Percentiles rank a stretch among this genome's conserved stretches.
These are phyloP conservation scores for Carpinus viminea DNA, from an alignment of 306 rosid species.

Conservation along the genomic window DNA sequence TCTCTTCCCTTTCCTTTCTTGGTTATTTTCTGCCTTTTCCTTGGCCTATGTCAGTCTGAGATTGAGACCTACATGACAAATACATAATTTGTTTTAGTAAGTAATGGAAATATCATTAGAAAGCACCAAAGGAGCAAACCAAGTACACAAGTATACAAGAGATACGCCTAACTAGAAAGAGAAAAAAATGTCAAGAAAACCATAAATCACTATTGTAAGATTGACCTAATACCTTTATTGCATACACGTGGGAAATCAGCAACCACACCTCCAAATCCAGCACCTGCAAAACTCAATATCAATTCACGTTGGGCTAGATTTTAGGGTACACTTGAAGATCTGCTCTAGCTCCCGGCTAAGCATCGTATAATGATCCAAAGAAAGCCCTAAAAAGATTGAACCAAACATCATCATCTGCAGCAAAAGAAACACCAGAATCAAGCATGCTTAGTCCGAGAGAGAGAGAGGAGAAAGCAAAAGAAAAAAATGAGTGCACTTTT, in stretches of 20 bases:
- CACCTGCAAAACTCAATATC: constrained; percentile 73
- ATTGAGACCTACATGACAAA: constrained; percentile 49
- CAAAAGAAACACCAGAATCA: constrained; percentile 6
- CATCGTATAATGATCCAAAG: constrained; percentile 83
- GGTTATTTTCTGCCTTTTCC: constrained; percentile 59
- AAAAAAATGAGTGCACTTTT: neutral
- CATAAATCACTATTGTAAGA: neutral
- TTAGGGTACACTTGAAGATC: constrained; percentile 85
- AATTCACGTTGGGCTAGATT: constrained; percentile 69
- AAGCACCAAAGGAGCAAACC: no score
- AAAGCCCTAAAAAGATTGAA: constrained; percentile 57
- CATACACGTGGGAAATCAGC: constrained; percentile 93
- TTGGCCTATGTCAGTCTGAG: constrained; percentile 79
- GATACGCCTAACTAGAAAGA: no score
- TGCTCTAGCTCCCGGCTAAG: constrained; percentile 85
- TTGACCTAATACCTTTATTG: neutral
- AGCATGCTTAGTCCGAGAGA: constrained; percentile 6
- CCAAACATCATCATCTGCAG: constrained; percentile 5
- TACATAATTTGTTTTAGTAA: neutral
- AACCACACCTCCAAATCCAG: constrained; percentile 92
- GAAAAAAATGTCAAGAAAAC: no score
- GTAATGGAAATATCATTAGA: no score
- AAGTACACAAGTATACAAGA: no score
- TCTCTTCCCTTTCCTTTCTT: constrained; percentile 72
- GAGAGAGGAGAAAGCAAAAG: neutral